These are phyloP conservation scores for Fusarium sp. DNA, from an alignment of 2,329 filamentous ascomycete genomes.

Conservation along the genomic window DNA sequence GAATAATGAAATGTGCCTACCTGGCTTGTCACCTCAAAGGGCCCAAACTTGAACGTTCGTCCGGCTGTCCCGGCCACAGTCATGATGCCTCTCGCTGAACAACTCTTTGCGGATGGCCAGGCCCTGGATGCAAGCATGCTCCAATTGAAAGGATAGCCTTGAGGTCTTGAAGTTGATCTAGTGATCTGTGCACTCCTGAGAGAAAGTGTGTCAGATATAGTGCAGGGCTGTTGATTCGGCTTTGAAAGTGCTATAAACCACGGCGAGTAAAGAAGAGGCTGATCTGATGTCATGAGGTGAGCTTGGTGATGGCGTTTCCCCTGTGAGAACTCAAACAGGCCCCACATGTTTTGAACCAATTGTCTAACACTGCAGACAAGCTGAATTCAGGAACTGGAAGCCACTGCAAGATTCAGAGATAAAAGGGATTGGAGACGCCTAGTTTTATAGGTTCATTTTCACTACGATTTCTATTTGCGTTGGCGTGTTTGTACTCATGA, in stretches of 20 bases:
- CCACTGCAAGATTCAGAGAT: too few relatives aligned
- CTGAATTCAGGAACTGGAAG: neutral
- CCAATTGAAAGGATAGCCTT: neutral
- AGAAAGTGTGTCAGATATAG: neutral
- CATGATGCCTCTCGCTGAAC: slow-evolving; percentile 45
- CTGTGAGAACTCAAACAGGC: slow-evolving; percentile 16
- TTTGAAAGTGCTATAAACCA: slow-evolving; percentile 6
- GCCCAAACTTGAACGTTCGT: slow-evolving; percentile 72
- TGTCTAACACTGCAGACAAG: slow-evolving; percentile 28
- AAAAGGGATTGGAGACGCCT: too few relatives aligned
- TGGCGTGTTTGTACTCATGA: neutral
- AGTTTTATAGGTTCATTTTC: too few relatives aligned
- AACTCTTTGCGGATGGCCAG: slow-evolving; percentile 23
- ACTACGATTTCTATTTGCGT: neutral
- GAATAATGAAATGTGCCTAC: slow-evolving; percentile 54
- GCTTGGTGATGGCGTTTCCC: slow-evolving; percentile 3
- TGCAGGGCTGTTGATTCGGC: neutral
- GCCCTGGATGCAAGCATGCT: slow-evolving; percentile 39
- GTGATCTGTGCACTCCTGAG: neutral
- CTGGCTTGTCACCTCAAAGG: slow-evolving; percentile 80
- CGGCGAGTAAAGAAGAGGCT: slow-evolving; percentile 12
- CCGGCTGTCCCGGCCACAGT: slow-evolving; percentile 44
- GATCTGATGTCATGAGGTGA: slow-evolving; percentile 42
- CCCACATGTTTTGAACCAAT: slow-evolving; percentile 36
- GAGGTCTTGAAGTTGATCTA: neutral